A percentile compares a stretch with the other conserved stretches of the same genome.
Evolutionary conservation across 495 filamentous ascomycete species (phyloP).

Genomic region (Aspergillus kassunensis): DNA sequence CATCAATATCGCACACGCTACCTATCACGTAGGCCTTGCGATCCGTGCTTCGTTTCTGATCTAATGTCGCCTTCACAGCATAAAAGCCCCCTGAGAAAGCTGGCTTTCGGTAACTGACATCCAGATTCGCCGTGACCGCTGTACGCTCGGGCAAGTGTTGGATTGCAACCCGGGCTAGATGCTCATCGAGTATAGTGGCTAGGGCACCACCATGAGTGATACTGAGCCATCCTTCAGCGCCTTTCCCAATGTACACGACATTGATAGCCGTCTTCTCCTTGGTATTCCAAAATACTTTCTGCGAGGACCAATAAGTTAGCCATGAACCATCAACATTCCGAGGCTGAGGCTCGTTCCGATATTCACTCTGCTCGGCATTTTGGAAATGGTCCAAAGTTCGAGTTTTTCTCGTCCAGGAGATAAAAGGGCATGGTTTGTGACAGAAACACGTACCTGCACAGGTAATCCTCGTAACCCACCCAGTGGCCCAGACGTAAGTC

Average conservation of each 20-base stretch:
- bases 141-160: slow-evolving; percentile 37
- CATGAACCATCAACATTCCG: slow-evolving; percentile 1
- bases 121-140: slow-evolving; percentile 62
- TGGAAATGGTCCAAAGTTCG: no score
- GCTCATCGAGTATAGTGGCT: slow-evolving; percentile 69
- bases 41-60: slow-evolving; percentile 49
- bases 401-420: no score
- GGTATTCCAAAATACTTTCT: slow-evolving; percentile 51
- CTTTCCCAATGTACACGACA: slow-evolving; percentile 62
- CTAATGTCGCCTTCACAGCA: slow-evolving; percentile 51
- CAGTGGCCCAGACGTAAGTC: slow-evolving; percentile 40
- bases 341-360: neutral
- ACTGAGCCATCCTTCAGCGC: slow-evolving; percentile 67
- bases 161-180: slow-evolving; percentile 39
- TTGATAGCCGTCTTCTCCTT: slow-evolving; percentile 43
- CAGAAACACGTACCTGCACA: slow-evolving; percentile 35
- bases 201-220: slow-evolving; percentile 73
- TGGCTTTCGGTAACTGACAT: slow-evolving; percentile 58
- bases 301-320: slow-evolving; percentile 24
- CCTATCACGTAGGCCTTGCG: slow-evolving; percentile 60
- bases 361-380: slow-evolving; percentile 14
- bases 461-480: slow-evolving; percentile 37
- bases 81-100: slow-evolving; percentile 60
- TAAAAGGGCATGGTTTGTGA: no score
- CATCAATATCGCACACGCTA: slow-evolving; percentile 49